These are phyloP conservation scores for Sistotremastrum niveocremeum DNA, from an alignment of 768 basidiomycete genomes.

Conservation along the genomic window DNA sequence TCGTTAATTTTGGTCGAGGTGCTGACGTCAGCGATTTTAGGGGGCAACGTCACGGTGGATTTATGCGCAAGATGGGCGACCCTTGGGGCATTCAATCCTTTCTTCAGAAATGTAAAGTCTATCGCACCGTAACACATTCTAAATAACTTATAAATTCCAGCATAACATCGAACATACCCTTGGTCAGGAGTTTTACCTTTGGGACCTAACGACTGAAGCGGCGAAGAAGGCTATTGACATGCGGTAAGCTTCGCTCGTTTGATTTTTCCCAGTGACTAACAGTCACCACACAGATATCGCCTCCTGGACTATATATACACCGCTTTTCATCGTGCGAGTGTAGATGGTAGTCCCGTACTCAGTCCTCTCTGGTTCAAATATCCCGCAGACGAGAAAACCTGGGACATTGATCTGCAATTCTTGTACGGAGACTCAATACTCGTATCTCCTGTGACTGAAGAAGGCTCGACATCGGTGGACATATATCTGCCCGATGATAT, in stretches of 20 bases:
- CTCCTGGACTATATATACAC: slow-evolving; percentile 63
- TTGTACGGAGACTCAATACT: slow-evolving; percentile 55
- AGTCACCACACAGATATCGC: slow-evolving; percentile 33
- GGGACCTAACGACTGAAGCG: slow-evolving; percentile 42
- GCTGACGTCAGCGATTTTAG: slow-evolving; percentile 14
- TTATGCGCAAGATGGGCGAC: slow-evolving; percentile 68
- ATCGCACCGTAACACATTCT: not conserved
- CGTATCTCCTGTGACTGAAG: slow-evolving; percentile 53
- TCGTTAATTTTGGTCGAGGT: not conserved
- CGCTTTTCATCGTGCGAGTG: slow-evolving; percentile 43
- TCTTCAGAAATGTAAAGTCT: slow-evolving; percentile 52
- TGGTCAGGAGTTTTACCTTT: slow-evolving; percentile 57
- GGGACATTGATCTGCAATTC: slow-evolving; percentile 51
- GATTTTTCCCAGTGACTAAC: not conserved
- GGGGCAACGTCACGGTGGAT: slow-evolving; percentile 47
- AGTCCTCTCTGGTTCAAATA: slow-evolving; percentile 55
- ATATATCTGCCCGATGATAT: slow-evolving; percentile 51
- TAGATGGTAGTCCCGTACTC: slow-evolving; percentile 52
- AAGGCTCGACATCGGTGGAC: slow-evolving; percentile 41
- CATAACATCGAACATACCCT: slow-evolving; percentile 40
- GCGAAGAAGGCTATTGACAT: slow-evolving; percentile 48
- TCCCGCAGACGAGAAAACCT: slow-evolving; percentile 46
- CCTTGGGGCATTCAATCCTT: slow-evolving; percentile 66
- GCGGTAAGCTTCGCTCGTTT: slow-evolving; percentile 26
- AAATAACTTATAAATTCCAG: slow-evolving; percentile 14